Conservation (phyloP, 1,284 basidiomycete genomes). For the Ganoderma sinense region DNA sequence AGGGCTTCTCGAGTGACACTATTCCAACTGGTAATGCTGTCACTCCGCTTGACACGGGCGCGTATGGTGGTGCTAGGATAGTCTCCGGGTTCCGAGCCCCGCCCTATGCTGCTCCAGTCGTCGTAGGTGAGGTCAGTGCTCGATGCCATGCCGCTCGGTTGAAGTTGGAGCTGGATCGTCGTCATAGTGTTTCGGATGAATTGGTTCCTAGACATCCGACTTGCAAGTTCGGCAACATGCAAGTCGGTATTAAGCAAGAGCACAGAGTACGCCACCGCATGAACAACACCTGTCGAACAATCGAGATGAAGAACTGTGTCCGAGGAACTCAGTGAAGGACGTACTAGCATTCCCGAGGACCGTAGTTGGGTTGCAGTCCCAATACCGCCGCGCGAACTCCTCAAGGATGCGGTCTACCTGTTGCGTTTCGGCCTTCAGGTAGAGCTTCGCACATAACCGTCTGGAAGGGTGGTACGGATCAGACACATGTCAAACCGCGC, state of each 20-base stretch:
- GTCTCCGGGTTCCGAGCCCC: constrained; percentile 54
- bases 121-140: constrained; percentile 74
- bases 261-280: constrained; percentile 92
- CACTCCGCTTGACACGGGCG: constrained; percentile 74
- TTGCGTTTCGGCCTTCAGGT: constrained; percentile 95
- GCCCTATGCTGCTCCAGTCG: constrained; percentile 66
- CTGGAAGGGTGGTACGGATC: constrained; percentile 48
- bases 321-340: constrained; percentile 38
- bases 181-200: constrained; percentile 93
- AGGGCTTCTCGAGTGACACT: constrained; percentile 60
- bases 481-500: constrained; percentile 16
- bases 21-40: constrained; percentile 85
- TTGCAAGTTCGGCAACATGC: constrained; percentile 90
- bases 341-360: constrained; percentile 85
- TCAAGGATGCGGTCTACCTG: constrained; percentile 97
- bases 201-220: constrained; percentile 92
- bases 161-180: constrained; percentile 81
- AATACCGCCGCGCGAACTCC: constrained; percentile 89
- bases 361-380: constrained; percentile 86
- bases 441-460: constrained; percentile 90
- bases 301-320: constrained; percentile 2
- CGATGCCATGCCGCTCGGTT: constrained; percentile 56
- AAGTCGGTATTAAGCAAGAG: constrained; percentile 97
- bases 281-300: constrained; percentile 76
- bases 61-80: constrained; percentile 52